Base-by-base conservation (phyloP, 129 eudicot genomes). In the Pulicaria dysenterica region DNA sequence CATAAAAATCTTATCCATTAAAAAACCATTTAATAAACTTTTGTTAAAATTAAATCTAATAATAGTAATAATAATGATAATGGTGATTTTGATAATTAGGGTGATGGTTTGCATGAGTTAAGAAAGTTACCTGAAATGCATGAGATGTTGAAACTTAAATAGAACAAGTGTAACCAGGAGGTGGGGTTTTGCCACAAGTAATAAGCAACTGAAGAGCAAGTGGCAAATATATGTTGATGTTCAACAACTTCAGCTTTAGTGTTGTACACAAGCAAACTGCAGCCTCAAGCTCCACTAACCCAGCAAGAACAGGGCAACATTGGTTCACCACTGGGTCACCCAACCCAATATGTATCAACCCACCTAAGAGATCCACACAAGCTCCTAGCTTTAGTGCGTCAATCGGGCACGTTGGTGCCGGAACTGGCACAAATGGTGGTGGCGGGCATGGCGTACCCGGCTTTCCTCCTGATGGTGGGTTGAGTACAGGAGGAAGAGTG, bases 101-200 rank as follows among this genome's bases (percentile, higher is more conserved):
- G 43, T 54, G 64, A 76, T 78, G 81, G 60, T 72, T 61, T 80
- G 73, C 55, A 72, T 53, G 75, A 77, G 66, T 7, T 14, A 37
- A 54, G 53, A 43, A 64, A 50, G 8, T 40, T 76, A 82, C 89
- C 79, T 70, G 70, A 70, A 60, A 24, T 24, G 31, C 31, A 59
- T 49, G 70, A 57, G 81, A 49, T 58, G 79, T 80, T 77, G 46
- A 59, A 39, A 19, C 64, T 60, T 83, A 91, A 78, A 92, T 74
- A 66, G 96, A 77, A 86, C 97, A 92, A 68, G 97, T 92, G 93
- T 74, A 92, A 58, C 96, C 97, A 74, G 96, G 87, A 61, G 97
- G 97, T 9, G 96, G 91, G 3, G 87, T 81, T 85, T 92, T 83
- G 36, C 98, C 98, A 79, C 96, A 89, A 75, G 91, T 84, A 72